Percentiles rank a stretch among this genome's conserved stretches.
Conservation (phyloP, 2,329 filamentous ascomycete genomes). For the Aspergillus amoenus region DNA sequence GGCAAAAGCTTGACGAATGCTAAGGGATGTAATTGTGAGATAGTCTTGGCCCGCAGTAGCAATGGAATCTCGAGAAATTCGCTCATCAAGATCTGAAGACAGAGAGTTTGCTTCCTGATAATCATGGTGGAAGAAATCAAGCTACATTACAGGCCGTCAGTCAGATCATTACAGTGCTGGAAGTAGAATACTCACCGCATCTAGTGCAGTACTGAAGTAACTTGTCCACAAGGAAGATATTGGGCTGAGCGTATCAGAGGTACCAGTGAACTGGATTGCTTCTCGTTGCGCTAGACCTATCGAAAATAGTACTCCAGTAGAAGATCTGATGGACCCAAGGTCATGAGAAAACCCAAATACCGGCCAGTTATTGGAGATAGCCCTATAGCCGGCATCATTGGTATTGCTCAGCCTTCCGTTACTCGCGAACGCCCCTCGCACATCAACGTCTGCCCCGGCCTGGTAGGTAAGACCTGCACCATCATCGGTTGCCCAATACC, state of each 20-base stretch:
- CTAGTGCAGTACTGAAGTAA: constrained; percentile 46
- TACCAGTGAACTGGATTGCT: constrained; percentile 51
- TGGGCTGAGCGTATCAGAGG: constrained; percentile 32
- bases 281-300: constrained; percentile 51
- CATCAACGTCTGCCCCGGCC: constrained; percentile 47
- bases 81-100: constrained; percentile 42
- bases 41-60: constrained; percentile 50
- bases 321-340: constrained; percentile 45
- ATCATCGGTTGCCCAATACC: constrained; percentile 54
- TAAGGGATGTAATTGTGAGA: constrained; percentile 50
- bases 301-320: constrained; percentile 47
- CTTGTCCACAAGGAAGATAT: constrained; percentile 52
- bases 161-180: no score
- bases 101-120: constrained; percentile 36
- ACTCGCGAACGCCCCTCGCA: constrained; percentile 48
- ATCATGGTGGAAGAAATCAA: constrained; percentile 52
- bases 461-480: constrained; percentile 44
- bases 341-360: constrained; percentile 55
- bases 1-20: constrained; percentile 54
- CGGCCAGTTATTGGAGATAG: constrained; percentile 51
- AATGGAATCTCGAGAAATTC: constrained; percentile 46
- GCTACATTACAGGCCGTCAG: constrained; percentile 16
- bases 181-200: constrained; percentile 25
- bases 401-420: constrained; percentile 46
- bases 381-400: constrained; percentile 51